Conservation (phyloP, 2,329 filamentous ascomycete genomes). For the Calonectria montana region DNA sequence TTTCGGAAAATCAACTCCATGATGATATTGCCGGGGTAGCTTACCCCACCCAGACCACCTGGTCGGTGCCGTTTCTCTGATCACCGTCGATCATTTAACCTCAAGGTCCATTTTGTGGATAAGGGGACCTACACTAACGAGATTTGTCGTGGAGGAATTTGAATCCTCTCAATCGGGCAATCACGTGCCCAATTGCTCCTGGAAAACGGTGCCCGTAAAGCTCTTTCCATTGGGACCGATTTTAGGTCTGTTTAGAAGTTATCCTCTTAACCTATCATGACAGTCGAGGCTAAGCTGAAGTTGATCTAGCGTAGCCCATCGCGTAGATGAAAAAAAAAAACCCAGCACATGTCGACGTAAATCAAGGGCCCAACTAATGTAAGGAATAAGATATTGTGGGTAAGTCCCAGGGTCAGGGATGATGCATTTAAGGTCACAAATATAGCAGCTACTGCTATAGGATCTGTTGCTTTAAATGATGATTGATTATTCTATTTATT, state of each 20-base stretch:
- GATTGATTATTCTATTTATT: no score
- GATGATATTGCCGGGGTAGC: slow-evolving; percentile 2
- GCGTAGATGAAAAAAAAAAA: no score
- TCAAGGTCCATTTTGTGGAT: neutral
- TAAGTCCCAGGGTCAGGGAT: no score
- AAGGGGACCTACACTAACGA: neutral
- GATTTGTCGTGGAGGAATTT: neutral
- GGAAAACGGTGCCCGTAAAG: neutral
- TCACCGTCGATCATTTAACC: neutral
- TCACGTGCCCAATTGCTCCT: neutral
- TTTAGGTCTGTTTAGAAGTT: neutral
- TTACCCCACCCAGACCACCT: slow-evolving; percentile 21
- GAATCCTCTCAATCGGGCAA: neutral
- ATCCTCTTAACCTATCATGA: neutral
- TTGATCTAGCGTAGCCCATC: neutral
- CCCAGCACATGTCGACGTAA: no score
- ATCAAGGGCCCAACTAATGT: no score
- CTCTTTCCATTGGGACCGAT: neutral
- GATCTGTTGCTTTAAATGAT: no score
- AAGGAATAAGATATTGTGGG: no score
- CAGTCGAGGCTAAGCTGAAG: neutral
- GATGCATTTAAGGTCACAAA: no score
- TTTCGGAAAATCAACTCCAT: slow-evolving; percentile 29
- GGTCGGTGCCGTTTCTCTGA: neutral
- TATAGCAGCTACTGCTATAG: no score